Evolutionary conservation across 768 basidiomycete genomes (phyloP).

Genomic region (Tricholoma bakamatsutake): DNA sequence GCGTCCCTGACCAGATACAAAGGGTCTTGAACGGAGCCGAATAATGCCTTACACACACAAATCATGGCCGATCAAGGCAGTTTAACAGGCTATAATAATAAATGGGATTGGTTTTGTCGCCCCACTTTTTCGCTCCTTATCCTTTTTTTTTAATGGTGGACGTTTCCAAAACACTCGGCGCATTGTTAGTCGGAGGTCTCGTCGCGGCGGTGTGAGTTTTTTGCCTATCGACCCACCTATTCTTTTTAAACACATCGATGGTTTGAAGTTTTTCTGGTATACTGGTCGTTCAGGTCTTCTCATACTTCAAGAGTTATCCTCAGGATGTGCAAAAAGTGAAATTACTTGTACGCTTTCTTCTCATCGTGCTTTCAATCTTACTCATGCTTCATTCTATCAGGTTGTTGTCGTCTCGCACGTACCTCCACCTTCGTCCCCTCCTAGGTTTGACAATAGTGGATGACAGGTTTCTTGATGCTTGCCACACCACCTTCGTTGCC

Average conservation of each 20-base stretch:
- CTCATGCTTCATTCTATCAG: constrained; percentile 6
- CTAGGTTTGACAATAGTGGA: background rate
- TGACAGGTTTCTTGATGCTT: constrained; percentile 25
- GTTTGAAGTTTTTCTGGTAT: constrained; percentile 33
- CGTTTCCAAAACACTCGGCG: constrained; percentile 31
- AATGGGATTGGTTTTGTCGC: background rate
- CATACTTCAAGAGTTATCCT: constrained; percentile 35
- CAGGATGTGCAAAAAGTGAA: constrained; percentile 25
- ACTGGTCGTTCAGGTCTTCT: constrained; percentile 32
- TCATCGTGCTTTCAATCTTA: background rate
- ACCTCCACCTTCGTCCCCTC: constrained; percentile 1
- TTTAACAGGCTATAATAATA: too few species aligned
- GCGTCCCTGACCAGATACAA: too few species aligned
- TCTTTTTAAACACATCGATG: background rate
- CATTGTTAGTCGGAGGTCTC: constrained; percentile 35
- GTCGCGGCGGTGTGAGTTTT: constrained; percentile 31
- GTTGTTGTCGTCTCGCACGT: constrained; percentile 24
- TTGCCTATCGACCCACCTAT: background rate
- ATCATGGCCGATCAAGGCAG: too few species aligned
- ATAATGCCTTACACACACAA: too few species aligned
- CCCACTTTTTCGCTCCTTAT: background rate
- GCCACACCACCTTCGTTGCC: constrained; percentile 32
- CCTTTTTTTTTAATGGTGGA: constrained; percentile 9
- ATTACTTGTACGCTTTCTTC: constrained; percentile 23
- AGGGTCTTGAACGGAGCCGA: too few species aligned